A percentile compares a stretch with the other conserved stretches of the same genome.
phyloP scores from a whole-genome alignment of 805 yeast species.

The Lipomyces mesembrius region DNA sequence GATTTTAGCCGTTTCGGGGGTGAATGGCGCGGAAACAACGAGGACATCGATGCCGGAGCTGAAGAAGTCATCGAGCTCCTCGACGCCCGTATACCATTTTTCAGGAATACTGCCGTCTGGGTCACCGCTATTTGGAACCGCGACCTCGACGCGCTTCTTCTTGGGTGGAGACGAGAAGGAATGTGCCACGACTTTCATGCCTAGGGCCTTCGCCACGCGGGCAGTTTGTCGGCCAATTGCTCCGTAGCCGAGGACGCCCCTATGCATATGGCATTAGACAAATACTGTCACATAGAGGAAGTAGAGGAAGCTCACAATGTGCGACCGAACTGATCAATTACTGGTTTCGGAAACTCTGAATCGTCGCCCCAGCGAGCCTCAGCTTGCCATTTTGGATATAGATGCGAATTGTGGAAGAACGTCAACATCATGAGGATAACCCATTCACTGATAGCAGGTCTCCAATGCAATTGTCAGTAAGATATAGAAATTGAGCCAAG shows the following conservation, averaged over 20 bases:
- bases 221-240: constrained; percentile 71
- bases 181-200: constrained; percentile 58
- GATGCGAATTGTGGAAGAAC: constrained; percentile 29
- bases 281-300: not conserved
- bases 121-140: constrained; percentile 59
- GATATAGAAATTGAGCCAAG: not conserved
- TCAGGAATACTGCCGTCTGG: constrained; percentile 46
- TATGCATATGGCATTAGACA: constrained; percentile 43
- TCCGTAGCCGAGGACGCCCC: constrained; percentile 73
- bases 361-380: constrained; percentile 35
- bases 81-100: constrained; percentile 56
- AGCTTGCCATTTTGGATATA: constrained; percentile 31
- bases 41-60: constrained; percentile 56
- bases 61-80: constrained; percentile 51
- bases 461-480: constrained; percentile 2
- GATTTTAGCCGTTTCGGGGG: constrained; percentile 59
- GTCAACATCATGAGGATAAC: constrained; percentile 31
- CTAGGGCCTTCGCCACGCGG: constrained; percentile 56
- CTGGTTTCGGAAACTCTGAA: constrained; percentile 6
- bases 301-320: constrained; percentile 17
- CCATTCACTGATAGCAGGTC: constrained; percentile 37
- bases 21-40: constrained; percentile 68
- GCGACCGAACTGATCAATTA: constrained; percentile 30
- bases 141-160: constrained; percentile 41
- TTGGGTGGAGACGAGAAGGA: constrained; percentile 35